A percentile compares a stretch with the other conserved stretches of the same genome.
Evolutionary conservation across 2,329 filamentous ascomycete species (phyloP).

Genomic region (Cadophora sp.): DNA sequence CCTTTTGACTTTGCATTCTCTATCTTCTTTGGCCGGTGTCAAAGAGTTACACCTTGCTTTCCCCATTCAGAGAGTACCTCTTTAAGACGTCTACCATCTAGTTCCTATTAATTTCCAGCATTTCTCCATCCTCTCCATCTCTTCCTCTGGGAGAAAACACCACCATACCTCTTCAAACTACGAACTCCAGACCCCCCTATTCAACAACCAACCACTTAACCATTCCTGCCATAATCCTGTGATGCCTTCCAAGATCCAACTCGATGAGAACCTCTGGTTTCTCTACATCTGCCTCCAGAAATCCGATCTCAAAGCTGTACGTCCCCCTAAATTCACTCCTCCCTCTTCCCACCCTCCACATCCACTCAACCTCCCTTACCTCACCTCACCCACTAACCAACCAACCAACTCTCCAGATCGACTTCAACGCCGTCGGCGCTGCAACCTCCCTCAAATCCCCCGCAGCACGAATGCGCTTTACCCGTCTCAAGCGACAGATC

Average conservation of each 20-base stretch:
- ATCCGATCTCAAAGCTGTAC: slow-evolving; percentile 48
- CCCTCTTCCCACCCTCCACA: background rate
- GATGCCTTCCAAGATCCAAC: slow-evolving; percentile 49
- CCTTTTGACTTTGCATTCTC: background rate
- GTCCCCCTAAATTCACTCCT: slow-evolving; percentile 30
- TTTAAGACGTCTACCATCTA: slow-evolving; percentile 3
- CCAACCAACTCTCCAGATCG: slow-evolving; percentile 43
- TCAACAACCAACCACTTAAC: background rate
- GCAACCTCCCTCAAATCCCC: slow-evolving; percentile 46
- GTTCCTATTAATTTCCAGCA: slow-evolving; percentile 5
- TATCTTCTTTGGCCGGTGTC: background rate
- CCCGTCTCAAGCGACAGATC: slow-evolving; percentile 45
- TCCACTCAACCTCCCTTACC: slow-evolving; percentile 1
- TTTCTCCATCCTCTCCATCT: background rate
- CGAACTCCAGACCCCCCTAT: background rate
- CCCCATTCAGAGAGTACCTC: background rate
- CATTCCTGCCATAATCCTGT: too few species aligned
- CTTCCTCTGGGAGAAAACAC: slow-evolving; percentile 12
- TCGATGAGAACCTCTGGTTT: slow-evolving; percentile 50
- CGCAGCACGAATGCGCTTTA: slow-evolving; percentile 50
- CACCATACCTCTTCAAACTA: slow-evolving; percentile 18
- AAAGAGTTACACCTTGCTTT: background rate
- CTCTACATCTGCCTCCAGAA: slow-evolving; percentile 51
- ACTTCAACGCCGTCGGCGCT: slow-evolving; percentile 48
- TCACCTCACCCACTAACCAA: background rate